Conservation (phyloP, 495 filamentous ascomycete genomes). For the Talaromyces adpressus region DNA sequence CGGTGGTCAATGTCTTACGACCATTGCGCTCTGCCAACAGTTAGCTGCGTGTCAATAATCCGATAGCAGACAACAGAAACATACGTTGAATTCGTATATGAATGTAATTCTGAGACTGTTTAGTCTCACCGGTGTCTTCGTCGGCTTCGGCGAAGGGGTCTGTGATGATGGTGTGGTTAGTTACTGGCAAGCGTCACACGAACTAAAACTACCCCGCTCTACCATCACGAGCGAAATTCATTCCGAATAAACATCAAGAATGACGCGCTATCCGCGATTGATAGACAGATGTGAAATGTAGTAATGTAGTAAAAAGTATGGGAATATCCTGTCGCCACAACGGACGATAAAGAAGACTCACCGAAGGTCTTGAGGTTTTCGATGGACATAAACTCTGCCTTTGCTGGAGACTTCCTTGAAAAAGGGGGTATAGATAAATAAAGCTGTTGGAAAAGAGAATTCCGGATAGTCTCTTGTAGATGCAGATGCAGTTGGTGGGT, state of each 20-base stretch:
- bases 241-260: not conserved
- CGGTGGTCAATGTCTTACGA: constrained; percentile 99
- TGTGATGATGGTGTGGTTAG: constrained; percentile 31
- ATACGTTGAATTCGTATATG: constrained; percentile 99
- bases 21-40: constrained; percentile 87
- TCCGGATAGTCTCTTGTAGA: constrained; percentile 20
- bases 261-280: not conserved
- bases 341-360: constrained; percentile 46
- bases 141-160: constrained; percentile 99
- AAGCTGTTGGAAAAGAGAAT: constrained; percentile 26
- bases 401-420: constrained; percentile 37
- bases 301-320: not conserved
- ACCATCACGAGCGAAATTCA: constrained; percentile 1
- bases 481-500: constrained; percentile 3
- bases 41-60: constrained; percentile 17
- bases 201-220: constrained; percentile 5
- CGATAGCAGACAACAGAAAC: constrained; percentile 32
- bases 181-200: constrained; percentile 22
- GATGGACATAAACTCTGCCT: constrained; percentile 97
- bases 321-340: not conserved
- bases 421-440: constrained; percentile 29
- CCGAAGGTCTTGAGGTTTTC: constrained; percentile 99
- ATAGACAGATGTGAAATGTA: not conserved
- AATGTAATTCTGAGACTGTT: constrained; percentile 96
- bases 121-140: constrained; percentile 91